Base-by-base conservation (phyloP, 2,329 filamentous ascomycete genomes). In the Aureobasidium sp. region DNA sequence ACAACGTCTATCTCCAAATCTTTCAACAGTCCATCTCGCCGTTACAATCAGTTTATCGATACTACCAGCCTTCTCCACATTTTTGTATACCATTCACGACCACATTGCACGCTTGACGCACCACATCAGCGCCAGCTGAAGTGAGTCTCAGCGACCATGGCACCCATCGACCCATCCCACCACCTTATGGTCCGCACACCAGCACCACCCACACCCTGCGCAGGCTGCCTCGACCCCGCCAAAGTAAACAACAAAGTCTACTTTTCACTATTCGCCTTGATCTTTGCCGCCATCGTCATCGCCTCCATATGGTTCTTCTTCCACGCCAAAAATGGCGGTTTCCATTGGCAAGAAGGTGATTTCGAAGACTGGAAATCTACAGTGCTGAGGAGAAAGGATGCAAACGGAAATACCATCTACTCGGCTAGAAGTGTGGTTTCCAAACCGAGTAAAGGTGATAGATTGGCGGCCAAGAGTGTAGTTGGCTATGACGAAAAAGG, bases 331-430 rank as follows among this genome's bases (percentile, higher is more conserved):
- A 96, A 97, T 69, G 94, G 94, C 65, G 94, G 94, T 15, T 97
- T 97, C 78, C 79, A 89, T 66, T 97, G 92, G 81, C 83, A 83
- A 51, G 79, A 95, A 66, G 81, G 85, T 39, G 94, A 99, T 76
- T 99, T 94, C 93, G 93, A 97, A 6, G 94, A 99, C 71, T 99
- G 99, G 84, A 97, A 97, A 74, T 88, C 89, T 1, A 97, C 93
- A 0, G 94, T 99, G 1, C 77, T 99, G 50, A 84, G 94, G 46
- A 88, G 92, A 59, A 92, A 88, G 70, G 92, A 92, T 0, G 91
- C 92, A 5, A 92, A 97, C 75, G 93, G 93, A 44, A 92, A 88
- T 48, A 86, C 93, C 1, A 80, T 97, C 5, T 89, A 86, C 61
- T 90, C 90, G 0, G 96, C 92, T 1, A 10, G 47, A 85, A 86